phyloP scores from a whole-genome alignment of 75 land plant genomes.

The Chamaecyparis obtusa region DNA sequence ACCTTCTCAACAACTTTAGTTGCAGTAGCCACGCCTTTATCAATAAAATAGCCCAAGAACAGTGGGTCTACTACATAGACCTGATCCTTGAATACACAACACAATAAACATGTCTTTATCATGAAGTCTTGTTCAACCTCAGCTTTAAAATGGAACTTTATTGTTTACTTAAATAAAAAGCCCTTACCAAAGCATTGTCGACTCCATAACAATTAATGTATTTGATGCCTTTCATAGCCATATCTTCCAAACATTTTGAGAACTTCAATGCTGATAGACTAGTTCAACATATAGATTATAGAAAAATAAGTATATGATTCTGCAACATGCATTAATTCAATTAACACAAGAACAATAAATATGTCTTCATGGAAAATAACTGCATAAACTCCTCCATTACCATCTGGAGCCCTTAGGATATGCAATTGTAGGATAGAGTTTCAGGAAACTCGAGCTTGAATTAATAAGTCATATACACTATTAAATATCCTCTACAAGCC shows the following conservation, averaged over 20 bases:
- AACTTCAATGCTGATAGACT: conserved; percentile 46
- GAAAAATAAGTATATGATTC: background rate
- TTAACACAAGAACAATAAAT: background rate
- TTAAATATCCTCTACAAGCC: background rate
- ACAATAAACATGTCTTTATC: background rate
- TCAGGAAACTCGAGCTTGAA: background rate
- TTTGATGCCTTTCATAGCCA: conserved; percentile 72
- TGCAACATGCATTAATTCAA: background rate
- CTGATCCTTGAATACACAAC: conserved; percentile 34
- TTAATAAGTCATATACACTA: background rate
- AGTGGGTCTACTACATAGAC: conserved; percentile 91
- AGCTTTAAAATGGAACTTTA: background rate
- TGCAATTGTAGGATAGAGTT: conserved; percentile 23
- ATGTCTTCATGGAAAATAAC: conserved; percentile 30
- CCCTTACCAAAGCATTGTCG: conserved; percentile 81
- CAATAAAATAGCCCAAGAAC: conserved; percentile 87
- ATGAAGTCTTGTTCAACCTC: background rate
- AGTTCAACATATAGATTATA: conserved; percentile 3
- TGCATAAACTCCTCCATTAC: conserved; percentile 93
- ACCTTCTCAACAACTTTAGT: conserved; percentile 95
- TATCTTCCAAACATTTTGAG: conserved; percentile 77
- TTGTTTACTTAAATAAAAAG: background rate
- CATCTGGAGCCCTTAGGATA: conserved; percentile 91
- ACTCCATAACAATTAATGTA: conserved; percentile 86
- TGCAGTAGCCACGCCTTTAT: conserved; percentile 74